Evolutionary conservation across 208 protist genomes (phyloP), one percentile per base, ranked within the genome.

Genomic region (Acanthamoeba sp.): DNA sequence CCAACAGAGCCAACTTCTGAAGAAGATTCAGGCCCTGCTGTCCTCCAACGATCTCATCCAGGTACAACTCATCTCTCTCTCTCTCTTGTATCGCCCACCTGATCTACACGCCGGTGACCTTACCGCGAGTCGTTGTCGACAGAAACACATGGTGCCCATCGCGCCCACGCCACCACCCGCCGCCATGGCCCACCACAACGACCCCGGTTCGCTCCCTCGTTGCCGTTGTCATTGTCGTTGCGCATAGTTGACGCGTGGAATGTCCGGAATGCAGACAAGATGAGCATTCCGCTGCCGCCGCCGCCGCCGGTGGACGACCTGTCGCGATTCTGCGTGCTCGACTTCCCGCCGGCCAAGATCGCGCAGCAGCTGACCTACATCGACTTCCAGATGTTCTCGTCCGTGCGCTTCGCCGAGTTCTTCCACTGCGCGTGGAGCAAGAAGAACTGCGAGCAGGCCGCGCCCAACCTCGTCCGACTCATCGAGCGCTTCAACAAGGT

Each of bases 401-500:
- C 80, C 29, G 50, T 88, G 32, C 80, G 48, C 42, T 62, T 55
- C 42, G n/a, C 42, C 80, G 80, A 88, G 80, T 88, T 88, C 80
- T 88, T 32, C 45, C 42, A 88, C 80, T 64, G 80, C 48, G 80
- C 48, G 2, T 88, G 80, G 80, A 88, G 48, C 29, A 88, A 88
- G 80, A 88, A 55, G 50, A 36, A 88, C 48, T 64, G 32, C 32
- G 80, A 55, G 48, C 29, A 32, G 29, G n/a, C 29, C 20, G 50
- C 80, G 18, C 80, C 80, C 45, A 88, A 55, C 48, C 42, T 88
- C 29, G 48, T 88, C 12, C 42, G 48, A 18, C 80, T 88, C 80
- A 88, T 88, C 45, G 50, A 88, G 29, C 80, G 80, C 27, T 88
- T 88, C 80, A 88, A 88, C 48, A 55, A 40, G 80, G 29, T 88